Base-by-base conservation (phyloP, 257 asterid genomes). In the Gentiana dahurica region DNA sequence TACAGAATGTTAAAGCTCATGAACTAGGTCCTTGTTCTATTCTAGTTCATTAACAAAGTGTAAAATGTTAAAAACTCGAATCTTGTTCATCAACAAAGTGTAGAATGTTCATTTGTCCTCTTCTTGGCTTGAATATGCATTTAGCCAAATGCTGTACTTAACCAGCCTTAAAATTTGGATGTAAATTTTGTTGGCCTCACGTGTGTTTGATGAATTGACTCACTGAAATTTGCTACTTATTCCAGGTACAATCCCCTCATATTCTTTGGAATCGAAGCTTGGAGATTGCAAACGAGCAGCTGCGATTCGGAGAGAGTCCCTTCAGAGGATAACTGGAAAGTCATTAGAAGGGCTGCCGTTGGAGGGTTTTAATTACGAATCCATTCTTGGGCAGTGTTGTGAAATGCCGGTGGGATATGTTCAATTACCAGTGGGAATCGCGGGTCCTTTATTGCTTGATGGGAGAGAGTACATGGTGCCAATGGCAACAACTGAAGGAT, bases 341-440 rank as follows among this genome's bases (percentile, higher is more conserved):
- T 77, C 84, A 1, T 46, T 81, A 41, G 80, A 72, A 12, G 87
- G 87, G 8, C 53, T 81, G 12, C 82, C 87, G 13, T 39, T 81
- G 58, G 87, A 81, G 34, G 87, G 84, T 1, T 75, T 81, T 48
- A 76, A 77, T 51, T 81, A 81, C 57, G 80, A 68, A 33, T 74
- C 87, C 2, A 75, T 81, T 47, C 60, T 81, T 45, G 87, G 87
- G 4, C 87, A 81, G 71, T 81, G 87, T 55, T 81, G 87, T 57
- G 87, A 81, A 72, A 77, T 81, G 87, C 87, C 87, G 1, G 76
- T 81, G n/a, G 87, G 87, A 36, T 81, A 75, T 59, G 78, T 81
- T 6, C 87, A 81, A 53, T 63, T 81, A 34, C 87, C 87, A 3
- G 87, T 81, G 41, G 87, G 87, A 33, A 73, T 81, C n/a, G 87